phyloP scores from a whole-genome alignment of 345 rosid genomes.

The Salix purpurea region DNA sequence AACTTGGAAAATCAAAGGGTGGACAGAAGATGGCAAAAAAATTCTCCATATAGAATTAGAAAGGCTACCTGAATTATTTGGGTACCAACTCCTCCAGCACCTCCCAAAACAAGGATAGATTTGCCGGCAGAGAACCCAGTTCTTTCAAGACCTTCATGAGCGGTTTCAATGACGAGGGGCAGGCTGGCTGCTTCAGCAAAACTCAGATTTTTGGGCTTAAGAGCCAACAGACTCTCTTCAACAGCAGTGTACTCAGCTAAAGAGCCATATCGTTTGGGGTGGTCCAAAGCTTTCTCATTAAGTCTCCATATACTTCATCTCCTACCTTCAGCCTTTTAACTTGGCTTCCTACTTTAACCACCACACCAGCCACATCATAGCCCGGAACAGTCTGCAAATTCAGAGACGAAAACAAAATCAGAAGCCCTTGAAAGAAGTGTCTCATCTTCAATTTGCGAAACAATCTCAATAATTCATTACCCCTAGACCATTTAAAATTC shows the following conservation, averaged over 20 bases:
- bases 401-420: neutral
- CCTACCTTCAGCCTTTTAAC: slow-evolving; percentile 15
- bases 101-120: slow-evolving; percentile 16
- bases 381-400: slow-evolving; percentile 14
- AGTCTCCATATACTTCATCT: slow-evolving; percentile 25
- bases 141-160: slow-evolving; percentile 16
- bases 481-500: neutral
- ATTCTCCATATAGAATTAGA: no score
- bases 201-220: slow-evolving; percentile 14
- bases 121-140: slow-evolving; percentile 9
- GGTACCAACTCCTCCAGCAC: slow-evolving; percentile 27
- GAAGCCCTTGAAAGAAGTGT: no score
- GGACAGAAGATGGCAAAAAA: neutral
- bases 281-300: neutral
- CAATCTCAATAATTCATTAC: neutral
- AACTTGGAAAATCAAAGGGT: neutral
- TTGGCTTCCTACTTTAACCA: slow-evolving; percentile 19
- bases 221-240: slow-evolving; percentile 20
- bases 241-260: slow-evolving; percentile 25
- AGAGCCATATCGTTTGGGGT: slow-evolving; percentile 8
- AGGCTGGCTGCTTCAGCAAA: slow-evolving; percentile 18
- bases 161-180: slow-evolving; percentile 20
- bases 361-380: slow-evolving; percentile 22
- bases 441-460: neutral
- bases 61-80: slow-evolving; percentile 12